Evolutionary conservation across 1,284 basidiomycete genomes (phyloP).

Genomic region (Omphalotus olearius): DNA sequence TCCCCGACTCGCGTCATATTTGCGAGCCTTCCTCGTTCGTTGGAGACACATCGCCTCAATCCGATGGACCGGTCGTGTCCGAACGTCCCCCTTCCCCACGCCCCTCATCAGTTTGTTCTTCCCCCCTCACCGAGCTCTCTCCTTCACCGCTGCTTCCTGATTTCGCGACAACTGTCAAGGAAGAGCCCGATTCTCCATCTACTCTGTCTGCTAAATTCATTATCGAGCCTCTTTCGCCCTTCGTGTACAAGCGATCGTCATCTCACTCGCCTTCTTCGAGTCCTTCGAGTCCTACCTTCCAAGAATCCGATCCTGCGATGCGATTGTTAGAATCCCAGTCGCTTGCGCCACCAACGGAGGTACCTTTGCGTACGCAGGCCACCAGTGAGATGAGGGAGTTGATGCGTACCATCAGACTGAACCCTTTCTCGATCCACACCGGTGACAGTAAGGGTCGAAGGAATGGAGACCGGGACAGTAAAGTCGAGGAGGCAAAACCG

Average conservation of each 20-base stretch:
- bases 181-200: slow-evolving; percentile 7
- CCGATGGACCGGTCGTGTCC: neutral
- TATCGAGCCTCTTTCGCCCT: slow-evolving; percentile 7
- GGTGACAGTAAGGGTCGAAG: neutral
- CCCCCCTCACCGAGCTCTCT: neutral
- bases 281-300: slow-evolving; percentile 1
- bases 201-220: slow-evolving; percentile 1
- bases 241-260: slow-evolving; percentile 3
- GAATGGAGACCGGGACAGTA: slow-evolving; percentile 32
- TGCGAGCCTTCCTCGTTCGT: neutral
- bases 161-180: neutral
- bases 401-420: slow-evolving; percentile 73
- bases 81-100: neutral
- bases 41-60: too few relatives aligned
- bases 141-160: neutral
- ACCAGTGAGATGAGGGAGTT: slow-evolving; percentile 60
- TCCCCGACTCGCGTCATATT: neutral
- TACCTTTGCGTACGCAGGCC: slow-evolving; percentile 69
- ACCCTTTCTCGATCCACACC: slow-evolving; percentile 67
- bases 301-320: slow-evolving; percentile 8
- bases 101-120: neutral
- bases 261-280: slow-evolving; percentile 2
- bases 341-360: slow-evolving; percentile 54
- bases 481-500: slow-evolving; percentile 45
- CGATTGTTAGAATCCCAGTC: slow-evolving; percentile 24